Evolutionary conservation across 306 rosid genomes (phyloP).

Genomic region (Quercus mongolica): DNA sequence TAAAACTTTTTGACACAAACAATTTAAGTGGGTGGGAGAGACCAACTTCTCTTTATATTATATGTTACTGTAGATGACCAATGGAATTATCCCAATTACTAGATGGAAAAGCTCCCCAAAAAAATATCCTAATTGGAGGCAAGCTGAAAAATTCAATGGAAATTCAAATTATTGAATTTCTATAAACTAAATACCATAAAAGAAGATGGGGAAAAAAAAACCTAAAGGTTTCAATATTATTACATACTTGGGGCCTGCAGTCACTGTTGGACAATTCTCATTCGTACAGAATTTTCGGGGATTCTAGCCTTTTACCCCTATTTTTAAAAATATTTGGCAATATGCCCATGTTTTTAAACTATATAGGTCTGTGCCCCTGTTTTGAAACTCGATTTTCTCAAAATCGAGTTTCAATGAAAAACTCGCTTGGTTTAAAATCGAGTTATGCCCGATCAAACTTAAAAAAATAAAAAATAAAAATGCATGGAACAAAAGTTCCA

Average conservation of each 20-base stretch:
- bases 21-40: background rate
- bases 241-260: constrained; percentile 99
- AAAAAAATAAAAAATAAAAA: too few species aligned
- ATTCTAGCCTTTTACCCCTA: too few species aligned
- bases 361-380: too few species aligned
- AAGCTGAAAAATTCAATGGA: constrained; percentile 15
- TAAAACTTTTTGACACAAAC: background rate
- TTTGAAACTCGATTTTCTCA: too few species aligned
- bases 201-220: background rate
- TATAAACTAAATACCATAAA: background rate
- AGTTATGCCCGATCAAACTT: too few species aligned
- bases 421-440: too few species aligned
- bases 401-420: too few species aligned
- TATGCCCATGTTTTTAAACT: too few species aligned
- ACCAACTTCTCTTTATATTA: background rate
- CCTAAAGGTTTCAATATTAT: constrained; percentile 4
- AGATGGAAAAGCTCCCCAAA: background rate
- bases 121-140: constrained; percentile 4
- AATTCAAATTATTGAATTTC: constrained; percentile 4
- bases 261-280: constrained; percentile 96
- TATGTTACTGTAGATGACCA: background rate
- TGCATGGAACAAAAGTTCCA: too few species aligned
- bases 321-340: too few species aligned
- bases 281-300: constrained; percentile 95
- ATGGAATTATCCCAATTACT: background rate